These are phyloP conservation scores for Leccinum truebloodii DNA, from an alignment of 768 basidiomycete genomes.

Conservation along the genomic window DNA sequence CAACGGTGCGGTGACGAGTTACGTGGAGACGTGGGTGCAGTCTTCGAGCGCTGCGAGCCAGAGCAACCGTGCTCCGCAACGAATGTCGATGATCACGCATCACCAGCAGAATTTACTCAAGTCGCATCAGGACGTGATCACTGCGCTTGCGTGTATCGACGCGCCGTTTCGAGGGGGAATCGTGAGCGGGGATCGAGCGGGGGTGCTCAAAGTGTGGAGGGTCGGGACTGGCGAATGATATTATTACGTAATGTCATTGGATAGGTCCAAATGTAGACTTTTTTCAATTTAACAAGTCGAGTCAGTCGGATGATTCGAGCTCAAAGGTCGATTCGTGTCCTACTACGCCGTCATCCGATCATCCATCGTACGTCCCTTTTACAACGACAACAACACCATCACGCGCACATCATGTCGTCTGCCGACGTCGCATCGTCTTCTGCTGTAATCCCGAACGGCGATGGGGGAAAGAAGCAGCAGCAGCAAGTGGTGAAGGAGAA, in stretches of 20 bases:
- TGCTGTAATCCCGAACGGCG: slow-evolving; percentile 43
- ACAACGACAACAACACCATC: slow-evolving; percentile 1
- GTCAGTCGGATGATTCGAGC: slow-evolving; percentile 33
- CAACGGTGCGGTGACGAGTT: slow-evolving; percentile 48
- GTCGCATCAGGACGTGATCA: slow-evolving; percentile 89
- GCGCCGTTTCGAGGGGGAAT: slow-evolving; percentile 92
- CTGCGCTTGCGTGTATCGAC: slow-evolving; percentile 82
- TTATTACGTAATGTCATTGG: not conserved
- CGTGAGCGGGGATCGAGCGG: slow-evolving; percentile 88
- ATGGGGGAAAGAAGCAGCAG: slow-evolving; percentile 35
- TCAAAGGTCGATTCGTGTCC: slow-evolving; percentile 32
- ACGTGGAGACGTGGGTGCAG: slow-evolving; percentile 65
- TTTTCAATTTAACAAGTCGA: too few relatives aligned
- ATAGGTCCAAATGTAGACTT: slow-evolving; percentile 28
- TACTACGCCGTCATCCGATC: slow-evolving; percentile 13
- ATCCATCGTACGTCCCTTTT: slow-evolving; percentile 6
- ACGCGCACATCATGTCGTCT: slow-evolving; percentile 48
- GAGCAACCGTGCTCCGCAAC: slow-evolving; percentile 68
- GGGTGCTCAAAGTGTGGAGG: slow-evolving; percentile 89
- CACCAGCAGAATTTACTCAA: slow-evolving; percentile 84
- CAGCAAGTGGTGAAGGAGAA: slow-evolving; percentile 45
- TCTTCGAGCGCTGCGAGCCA: slow-evolving; percentile 45
- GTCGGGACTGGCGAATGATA: slow-evolving; percentile 53
- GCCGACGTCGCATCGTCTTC: slow-evolving; percentile 53
- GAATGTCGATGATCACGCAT: slow-evolving; percentile 75